A percentile compares a stretch with the other conserved stretches of the same genome.
phyloP scores from a whole-genome alignment of 2,329 filamentous ascomycete species.

The Colletotrichum gigasporum region DNA sequence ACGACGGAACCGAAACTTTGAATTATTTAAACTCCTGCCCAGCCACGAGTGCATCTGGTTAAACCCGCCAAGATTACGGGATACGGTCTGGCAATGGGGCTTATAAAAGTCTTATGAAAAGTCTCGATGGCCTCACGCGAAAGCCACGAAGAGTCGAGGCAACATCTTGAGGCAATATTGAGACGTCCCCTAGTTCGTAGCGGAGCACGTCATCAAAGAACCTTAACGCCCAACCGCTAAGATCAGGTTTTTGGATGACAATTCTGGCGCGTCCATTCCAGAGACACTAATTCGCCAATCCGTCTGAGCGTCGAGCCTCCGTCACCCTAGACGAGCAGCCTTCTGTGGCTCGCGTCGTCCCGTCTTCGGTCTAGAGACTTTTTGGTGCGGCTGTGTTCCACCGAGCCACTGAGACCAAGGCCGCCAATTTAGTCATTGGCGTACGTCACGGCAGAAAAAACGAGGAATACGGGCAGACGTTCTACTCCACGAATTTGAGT shows the following conservation, averaged over 20 bases:
- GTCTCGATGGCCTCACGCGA: too few relatives aligned
- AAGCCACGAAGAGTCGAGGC: too few relatives aligned
- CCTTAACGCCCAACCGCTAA: background rate
- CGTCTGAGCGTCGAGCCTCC: conserved; percentile 3
- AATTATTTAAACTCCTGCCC: too few relatives aligned
- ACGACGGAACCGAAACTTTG: too few relatives aligned
- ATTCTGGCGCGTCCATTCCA: background rate
- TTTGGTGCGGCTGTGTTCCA: background rate
- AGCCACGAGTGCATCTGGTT: too few relatives aligned
- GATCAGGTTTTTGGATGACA: conserved; percentile 7
- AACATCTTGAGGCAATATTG: too few relatives aligned
- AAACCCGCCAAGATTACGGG: too few relatives aligned
- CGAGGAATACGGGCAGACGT: background rate
- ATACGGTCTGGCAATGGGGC: too few relatives aligned
- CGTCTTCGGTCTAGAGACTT: conserved; percentile 5
- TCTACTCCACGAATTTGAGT: background rate
- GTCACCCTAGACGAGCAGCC: conserved; percentile 1
- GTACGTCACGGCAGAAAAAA: conserved; percentile 18
- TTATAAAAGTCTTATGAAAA: too few relatives aligned
- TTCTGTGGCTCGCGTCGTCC: conserved; percentile 16
- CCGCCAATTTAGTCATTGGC: background rate
- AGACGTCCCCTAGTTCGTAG: background rate
- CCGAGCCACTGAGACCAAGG: background rate
- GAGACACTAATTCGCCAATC: background rate
- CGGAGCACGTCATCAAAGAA: conserved; percentile 4